Evolutionary conservation across 176 grass and related monocot species (phyloP), one percentile per base, ranked within the genome.

Genomic region (Miscanthus lutarioriparius): DNA sequence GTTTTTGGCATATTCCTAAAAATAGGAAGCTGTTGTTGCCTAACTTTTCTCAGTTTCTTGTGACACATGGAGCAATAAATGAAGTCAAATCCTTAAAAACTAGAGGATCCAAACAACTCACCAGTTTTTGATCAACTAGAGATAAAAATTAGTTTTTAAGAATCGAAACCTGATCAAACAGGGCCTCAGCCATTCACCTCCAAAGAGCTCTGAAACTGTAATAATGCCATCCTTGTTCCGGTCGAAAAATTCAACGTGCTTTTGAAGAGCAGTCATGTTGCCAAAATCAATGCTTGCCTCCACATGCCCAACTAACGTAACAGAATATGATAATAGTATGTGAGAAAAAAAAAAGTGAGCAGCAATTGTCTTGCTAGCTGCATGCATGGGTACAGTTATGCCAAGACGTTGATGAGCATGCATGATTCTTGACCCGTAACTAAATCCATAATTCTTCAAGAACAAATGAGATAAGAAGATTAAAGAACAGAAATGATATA

Each of bases 181-280:
- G 43, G 11, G 11, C 43, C 44, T 44, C 43, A 15, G 12, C 13
- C 22, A 58, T 32, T 67, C 37, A 90, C 94, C 87, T 90, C 82
- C 82, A 69, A 86, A 94, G 2, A 92, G 76, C 64, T 97, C 94
- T 41, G 79, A 75, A 10, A 83, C 72, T 65, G 89, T 92, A 65
- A 94, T 86, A 59, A 97, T 25, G 3, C 83, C 91, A 68, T 97
- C 89, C 8, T 92, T 91, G 72, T 91, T 90, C 67, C 79, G 78
- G 48, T 97, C 91, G 11, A 97, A 90, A 70, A 92, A 94, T 20
- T 83, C 75, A 10, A 35, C 89, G 68, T 97, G 94, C 69, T 92
- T 97, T 49, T 94, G 80, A 9, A 94, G 87, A 32, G 79, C 79
- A 1, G 83, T 97, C 87, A 88, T 83, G 27, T 93, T 86, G 30